Percentiles rank a stretch among this genome's conserved stretches.
Evolutionary conservation across 1,284 basidiomycete genomes (phyloP).

Genomic region (Lentinus polychrous): DNA sequence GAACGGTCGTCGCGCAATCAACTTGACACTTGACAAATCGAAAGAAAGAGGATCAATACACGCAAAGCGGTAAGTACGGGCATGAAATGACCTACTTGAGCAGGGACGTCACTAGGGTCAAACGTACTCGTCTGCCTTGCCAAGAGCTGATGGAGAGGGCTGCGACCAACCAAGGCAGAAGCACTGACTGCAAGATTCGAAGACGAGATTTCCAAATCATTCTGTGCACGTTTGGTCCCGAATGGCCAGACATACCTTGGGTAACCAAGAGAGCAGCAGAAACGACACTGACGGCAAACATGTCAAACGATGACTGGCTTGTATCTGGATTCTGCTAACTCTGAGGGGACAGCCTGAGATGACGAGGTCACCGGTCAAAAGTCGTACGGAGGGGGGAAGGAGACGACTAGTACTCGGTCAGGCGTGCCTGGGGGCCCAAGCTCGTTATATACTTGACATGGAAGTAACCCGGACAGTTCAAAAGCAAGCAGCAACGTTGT

Average conservation of each 20-base stretch:
- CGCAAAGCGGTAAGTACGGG: neutral
- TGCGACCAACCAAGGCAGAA: neutral
- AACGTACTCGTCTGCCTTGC: neutral
- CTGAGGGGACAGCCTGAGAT: too few relatives aligned
- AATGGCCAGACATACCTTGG: neutral
- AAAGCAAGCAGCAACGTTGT: too few relatives aligned
- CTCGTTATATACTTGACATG: too few relatives aligned
- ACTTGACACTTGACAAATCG: neutral
- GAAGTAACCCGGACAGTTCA: too few relatives aligned
- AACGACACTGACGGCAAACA: neutral
- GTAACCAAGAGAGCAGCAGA: constrained; percentile 2
- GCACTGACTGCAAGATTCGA: neutral
- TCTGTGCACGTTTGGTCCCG: neutral
- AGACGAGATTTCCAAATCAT: too few relatives aligned
- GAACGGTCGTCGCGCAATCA: neutral
- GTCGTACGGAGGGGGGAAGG: too few relatives aligned
- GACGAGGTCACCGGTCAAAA: too few relatives aligned
- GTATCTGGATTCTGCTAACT: neutral
- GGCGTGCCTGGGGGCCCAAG: too few relatives aligned
- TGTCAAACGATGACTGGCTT: neutral
- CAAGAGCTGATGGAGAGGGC: neutral
- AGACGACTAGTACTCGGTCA: neutral
- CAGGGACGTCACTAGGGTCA: neutral
- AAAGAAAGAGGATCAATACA: neutral
- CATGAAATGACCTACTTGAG: neutral